Base-by-base conservation (phyloP, 2,329 filamentous ascomycete species). In the Pseudocercospora macadamiae region DNA sequence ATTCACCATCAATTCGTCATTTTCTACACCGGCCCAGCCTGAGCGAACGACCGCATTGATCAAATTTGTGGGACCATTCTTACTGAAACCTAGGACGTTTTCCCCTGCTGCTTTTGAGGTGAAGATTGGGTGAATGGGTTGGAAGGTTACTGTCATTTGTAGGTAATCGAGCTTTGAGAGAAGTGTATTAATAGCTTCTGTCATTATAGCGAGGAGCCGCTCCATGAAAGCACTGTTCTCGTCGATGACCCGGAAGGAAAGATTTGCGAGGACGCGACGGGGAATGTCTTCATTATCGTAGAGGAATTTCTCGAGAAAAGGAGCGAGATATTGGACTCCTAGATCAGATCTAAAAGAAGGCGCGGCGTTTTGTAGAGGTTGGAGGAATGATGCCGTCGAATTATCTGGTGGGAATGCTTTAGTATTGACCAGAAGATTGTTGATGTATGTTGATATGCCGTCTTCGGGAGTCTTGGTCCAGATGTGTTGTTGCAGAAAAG, bases 51-150 rank as follows among this genome's bases (percentile, higher is more conserved):
- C n/a, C n/a, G n/a, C 1, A 44, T n/a, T 12, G 28, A 53, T 57
- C 2, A 57, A 37, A 2, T 53, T 12, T 3, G 25, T 23, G 2
- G 26, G 37, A 18, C 53, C 39, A 12, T 57, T 18, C 4, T 18
- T 18, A 7, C 25, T 25, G 9, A 57, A 42, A 5, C 48, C 55
- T 6, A 57, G 55, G 1, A 53, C 49, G 21, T 57, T 53, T 19
- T 30, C 47, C 10, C 55, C 48, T 37, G 25, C 37, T 26, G 44
- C 6, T 8, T 53, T 23, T 3, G 48, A 49, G 2, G 53, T 39
- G n/a, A n/a, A n/a, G n/a, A n/a, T n/a, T n/a, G n/a, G n/a, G n/a
- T n/a, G n/a, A n/a, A n/a, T n/a, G n/a, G n/a, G n/a, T n/a, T n/a
- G n/a, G n/a, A n/a, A n/a, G n/a, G n/a, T n/a, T n/a, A n/a, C n/a